Evolutionary conservation across 306 rosid species (phyloP).

Genomic region (Lathyrus oleraceus): DNA sequence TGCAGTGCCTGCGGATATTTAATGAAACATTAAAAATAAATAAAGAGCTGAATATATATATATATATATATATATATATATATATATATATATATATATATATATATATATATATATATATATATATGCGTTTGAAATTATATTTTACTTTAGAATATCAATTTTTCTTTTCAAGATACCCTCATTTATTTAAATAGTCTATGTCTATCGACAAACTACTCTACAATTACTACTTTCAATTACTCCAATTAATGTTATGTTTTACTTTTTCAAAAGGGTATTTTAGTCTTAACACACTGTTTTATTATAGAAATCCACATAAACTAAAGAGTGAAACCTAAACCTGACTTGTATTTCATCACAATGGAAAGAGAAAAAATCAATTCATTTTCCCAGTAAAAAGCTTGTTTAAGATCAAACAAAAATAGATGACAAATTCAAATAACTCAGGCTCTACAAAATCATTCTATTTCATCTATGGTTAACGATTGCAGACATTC

Average conservation of each 20-base stretch:
- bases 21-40: constrained; percentile 14
- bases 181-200: neutral
- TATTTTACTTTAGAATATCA: neutral
- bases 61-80: too few relatives aligned
- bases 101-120: too few relatives aligned
- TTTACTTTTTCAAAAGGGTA: neutral
- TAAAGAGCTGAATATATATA: constrained; percentile 18
- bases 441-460: neutral
- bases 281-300: neutral
- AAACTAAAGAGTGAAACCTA: constrained; percentile 1
- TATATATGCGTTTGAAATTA: neutral
- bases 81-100: too few relatives aligned
- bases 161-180: neutral
- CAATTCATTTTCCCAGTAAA: neutral
- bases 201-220: neutral
- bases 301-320: neutral
- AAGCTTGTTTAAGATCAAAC: neutral
- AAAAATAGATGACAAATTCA: neutral
- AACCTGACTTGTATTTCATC: constrained; percentile 11
- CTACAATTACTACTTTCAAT: neutral
- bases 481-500: neutral
- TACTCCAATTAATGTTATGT: neutral
- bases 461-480: neutral
- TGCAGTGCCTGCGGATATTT: constrained; percentile 71
- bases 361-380: neutral